Evolutionary conservation across 1,139 yeast species (phyloP).

Genomic region (Yamadazyma friedrichii): DNA sequence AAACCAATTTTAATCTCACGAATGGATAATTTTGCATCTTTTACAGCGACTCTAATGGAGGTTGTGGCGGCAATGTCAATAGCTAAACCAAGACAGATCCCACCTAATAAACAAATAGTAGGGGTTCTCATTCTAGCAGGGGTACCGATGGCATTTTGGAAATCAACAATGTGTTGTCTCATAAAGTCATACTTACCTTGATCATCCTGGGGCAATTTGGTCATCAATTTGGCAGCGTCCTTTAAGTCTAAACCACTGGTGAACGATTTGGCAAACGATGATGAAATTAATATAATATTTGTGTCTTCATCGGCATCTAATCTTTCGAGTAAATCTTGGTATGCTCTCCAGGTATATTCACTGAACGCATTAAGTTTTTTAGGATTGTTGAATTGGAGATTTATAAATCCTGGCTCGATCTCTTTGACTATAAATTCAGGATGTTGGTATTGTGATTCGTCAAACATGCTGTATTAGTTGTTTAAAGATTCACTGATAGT

Average conservation of each 20-base stretch:
- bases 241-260: conserved; percentile 67
- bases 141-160: conserved; percentile 55
- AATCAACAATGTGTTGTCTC: conserved; percentile 48
- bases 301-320: conserved; percentile 49
- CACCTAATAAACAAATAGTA: conserved; percentile 48
- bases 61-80: conserved; percentile 62
- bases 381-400: conserved; percentile 66
- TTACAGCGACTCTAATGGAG: conserved; percentile 57
- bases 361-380: conserved; percentile 59
- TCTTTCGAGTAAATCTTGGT: conserved; percentile 44
- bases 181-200: conserved; percentile 25
- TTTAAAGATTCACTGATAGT: neutral
- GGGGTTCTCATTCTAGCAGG: conserved; percentile 50
- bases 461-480: conserved; percentile 3
- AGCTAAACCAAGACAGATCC: conserved; percentile 60
- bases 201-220: conserved; percentile 12
- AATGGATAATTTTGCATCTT: conserved; percentile 56
- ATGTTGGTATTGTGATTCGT: conserved; percentile 25
- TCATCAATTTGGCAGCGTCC: conserved; percentile 25
- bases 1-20: conserved; percentile 74
- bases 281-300: conserved; percentile 53
- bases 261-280: conserved; percentile 57
- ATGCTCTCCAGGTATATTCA: conserved; percentile 55
- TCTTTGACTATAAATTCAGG: conserved; percentile 40
- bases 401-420: conserved; percentile 50